phyloP scores from a whole-genome alignment of 208 protist species.

The Trypanosoma grayi region DNA sequence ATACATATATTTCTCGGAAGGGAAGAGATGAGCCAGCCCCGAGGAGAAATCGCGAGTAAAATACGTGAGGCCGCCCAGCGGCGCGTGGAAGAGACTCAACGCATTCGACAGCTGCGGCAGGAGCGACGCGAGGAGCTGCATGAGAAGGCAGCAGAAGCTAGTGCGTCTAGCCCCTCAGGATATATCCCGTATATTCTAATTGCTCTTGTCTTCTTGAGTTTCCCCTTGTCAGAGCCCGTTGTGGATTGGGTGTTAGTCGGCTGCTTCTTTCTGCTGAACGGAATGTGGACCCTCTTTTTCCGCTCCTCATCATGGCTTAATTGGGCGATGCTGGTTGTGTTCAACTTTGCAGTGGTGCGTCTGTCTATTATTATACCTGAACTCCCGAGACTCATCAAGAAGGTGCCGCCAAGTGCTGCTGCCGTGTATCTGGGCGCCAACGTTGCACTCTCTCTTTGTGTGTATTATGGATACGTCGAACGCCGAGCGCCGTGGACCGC shows the following conservation, averaged over 20 bases:
- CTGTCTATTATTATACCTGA: constrained; percentile 54
- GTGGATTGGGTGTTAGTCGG: constrained; percentile 76
- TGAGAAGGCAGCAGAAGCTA: constrained; percentile 23
- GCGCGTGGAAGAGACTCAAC: constrained; percentile 52
- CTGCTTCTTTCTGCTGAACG: constrained; percentile 53
- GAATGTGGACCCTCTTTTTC: constrained; percentile 37
- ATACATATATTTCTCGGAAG: neutral
- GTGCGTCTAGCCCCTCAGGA: constrained; percentile 14
- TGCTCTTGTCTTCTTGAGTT: constrained; percentile 73
- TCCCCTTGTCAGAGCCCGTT: constrained; percentile 69
- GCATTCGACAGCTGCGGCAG: constrained; percentile 53
- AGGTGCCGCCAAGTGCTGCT: constrained; percentile 24
- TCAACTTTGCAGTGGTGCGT: constrained; percentile 59
- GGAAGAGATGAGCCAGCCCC: constrained; percentile 14
- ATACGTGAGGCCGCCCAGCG: constrained; percentile 61
- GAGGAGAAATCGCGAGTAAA: constrained; percentile 44
- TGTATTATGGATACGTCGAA: constrained; percentile 66
- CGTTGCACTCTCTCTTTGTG: constrained; percentile 15
- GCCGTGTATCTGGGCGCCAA: constrained; percentile 41
- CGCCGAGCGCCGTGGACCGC: constrained; percentile 24
- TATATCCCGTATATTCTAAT: constrained; percentile 75
- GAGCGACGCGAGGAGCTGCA: constrained; percentile 50
- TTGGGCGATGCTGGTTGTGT: constrained; percentile 35
- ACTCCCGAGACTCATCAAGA: constrained; percentile 37
- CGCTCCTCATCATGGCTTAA: constrained; percentile 63